These are phyloP conservation scores for Sphaerulina vaccinii DNA, from an alignment of 2,329 filamentous ascomycete species.

Conservation along the genomic window DNA sequence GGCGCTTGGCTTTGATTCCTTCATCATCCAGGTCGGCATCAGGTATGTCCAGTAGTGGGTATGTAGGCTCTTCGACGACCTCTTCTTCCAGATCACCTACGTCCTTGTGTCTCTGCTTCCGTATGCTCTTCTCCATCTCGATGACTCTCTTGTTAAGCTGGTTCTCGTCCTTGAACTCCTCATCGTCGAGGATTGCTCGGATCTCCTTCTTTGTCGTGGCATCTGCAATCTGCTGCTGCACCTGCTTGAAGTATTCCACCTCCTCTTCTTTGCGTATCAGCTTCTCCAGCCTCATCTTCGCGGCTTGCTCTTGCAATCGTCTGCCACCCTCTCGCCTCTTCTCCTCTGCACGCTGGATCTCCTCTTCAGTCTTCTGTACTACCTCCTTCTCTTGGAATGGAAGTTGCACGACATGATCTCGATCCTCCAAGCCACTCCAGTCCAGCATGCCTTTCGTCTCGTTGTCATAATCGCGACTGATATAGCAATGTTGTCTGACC, in stretches of 20 bases:
- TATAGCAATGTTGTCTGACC: conserved; percentile 83
- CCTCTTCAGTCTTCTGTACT: conserved; percentile 89
- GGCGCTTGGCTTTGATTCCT: conserved; percentile 84
- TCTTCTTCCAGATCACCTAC: conserved; percentile 79
- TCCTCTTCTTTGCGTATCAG: conserved; percentile 95
- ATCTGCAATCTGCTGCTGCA: conserved; percentile 66
- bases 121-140: conserved; percentile 87
- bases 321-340: conserved; percentile 92
- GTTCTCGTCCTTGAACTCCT: conserved; percentile 87
- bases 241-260: conserved; percentile 84
- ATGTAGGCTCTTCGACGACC: conserved; percentile 74
- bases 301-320: conserved; percentile 89
- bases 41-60: conserved; percentile 81
- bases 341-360: conserved; percentile 85
- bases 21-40: conserved; percentile 94
- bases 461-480: conserved; percentile 77
- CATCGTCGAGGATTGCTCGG: conserved; percentile 74
- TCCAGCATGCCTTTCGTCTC: conserved; percentile 79
- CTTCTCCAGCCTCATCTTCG: conserved; percentile 94
- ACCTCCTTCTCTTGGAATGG: conserved; percentile 90
- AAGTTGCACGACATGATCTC: conserved; percentile 86
- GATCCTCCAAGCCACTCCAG: conserved; percentile 87
- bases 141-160: conserved; percentile 81
- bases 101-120: conserved; percentile 88
- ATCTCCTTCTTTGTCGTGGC: conserved; percentile 88